Percentiles rank a stretch among this genome's conserved stretches.
These are phyloP conservation scores for Novymonas esmeraldas DNA, from an alignment of 208 protist species.

Conservation along the genomic window DNA sequence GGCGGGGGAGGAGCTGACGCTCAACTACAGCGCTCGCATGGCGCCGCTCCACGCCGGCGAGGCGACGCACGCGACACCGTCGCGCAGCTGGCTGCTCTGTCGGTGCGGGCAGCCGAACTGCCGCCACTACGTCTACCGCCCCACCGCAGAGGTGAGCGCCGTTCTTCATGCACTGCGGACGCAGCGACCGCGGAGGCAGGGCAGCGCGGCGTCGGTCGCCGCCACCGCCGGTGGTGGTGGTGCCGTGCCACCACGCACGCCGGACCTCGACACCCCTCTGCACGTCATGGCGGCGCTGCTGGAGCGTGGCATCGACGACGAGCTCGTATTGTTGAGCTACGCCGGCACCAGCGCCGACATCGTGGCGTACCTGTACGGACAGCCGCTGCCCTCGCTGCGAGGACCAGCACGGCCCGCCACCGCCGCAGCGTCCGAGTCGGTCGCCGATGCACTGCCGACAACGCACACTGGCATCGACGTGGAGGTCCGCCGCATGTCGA, in stretches of 20 bases:
- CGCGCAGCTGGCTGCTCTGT: slow-evolving; percentile 45
- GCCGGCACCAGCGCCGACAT: slow-evolving; percentile 30
- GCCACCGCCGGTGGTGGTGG: not conserved
- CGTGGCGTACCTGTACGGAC: slow-evolving; percentile 47
- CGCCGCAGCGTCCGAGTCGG: not conserved
- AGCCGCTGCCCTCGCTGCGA: slow-evolving; percentile 37
- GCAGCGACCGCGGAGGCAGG: not conserved
- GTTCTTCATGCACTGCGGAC: slow-evolving; percentile 12
- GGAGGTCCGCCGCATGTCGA: slow-evolving; percentile 28
- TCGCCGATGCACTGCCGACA: not conserved
- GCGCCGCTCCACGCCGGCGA: slow-evolving; percentile 53
- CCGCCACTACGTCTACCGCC: slow-evolving; percentile 63
- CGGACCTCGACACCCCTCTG: slow-evolving; percentile 12
- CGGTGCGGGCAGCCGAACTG: slow-evolving; percentile 52
- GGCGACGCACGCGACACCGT: slow-evolving; percentile 16
- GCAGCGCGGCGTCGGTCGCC: not conserved
- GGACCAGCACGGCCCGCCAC: not conserved
- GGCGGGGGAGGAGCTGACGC: slow-evolving; percentile 69
- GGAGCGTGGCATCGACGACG: slow-evolving; percentile 61
- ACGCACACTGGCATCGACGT: slow-evolving; percentile 9
- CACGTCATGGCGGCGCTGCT: slow-evolving; percentile 35
- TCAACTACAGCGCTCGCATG: slow-evolving; percentile 69
- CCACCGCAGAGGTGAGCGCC: slow-evolving; percentile 10
- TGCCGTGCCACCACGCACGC: not conserved
- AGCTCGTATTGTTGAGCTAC: slow-evolving; percentile 57